Evolutionary conservation across 805 yeast species (phyloP).

Genomic region (Jamesozyma hellenica): DNA sequence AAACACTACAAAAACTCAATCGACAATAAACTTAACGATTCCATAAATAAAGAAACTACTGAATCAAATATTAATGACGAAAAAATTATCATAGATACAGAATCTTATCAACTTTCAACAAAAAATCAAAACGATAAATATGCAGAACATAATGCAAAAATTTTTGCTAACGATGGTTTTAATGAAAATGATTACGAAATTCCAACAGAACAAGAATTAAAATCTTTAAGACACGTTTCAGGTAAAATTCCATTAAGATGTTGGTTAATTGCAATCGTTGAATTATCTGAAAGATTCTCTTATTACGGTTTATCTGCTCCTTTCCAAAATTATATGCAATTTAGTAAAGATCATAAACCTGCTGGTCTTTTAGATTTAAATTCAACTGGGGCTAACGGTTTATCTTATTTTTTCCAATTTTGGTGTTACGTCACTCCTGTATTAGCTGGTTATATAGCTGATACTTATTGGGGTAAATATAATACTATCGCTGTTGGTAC

Average conservation of each 20-base stretch:
- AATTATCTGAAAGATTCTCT: conserved; percentile 72
- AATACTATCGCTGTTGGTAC: conserved; percentile 56
- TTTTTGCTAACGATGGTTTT: conserved; percentile 56
- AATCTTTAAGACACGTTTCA: conserved; percentile 21
- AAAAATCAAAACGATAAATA: not conserved
- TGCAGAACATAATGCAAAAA: not conserved
- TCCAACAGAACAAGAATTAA: conserved; percentile 26
- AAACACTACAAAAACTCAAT: no score
- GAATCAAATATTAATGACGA: conserved; percentile 1
- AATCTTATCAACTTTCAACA: conserved; percentile 3
- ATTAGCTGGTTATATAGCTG: conserved; percentile 66
- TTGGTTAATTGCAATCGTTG: conserved; percentile 53
- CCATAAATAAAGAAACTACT: no score
- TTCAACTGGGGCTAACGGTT: conserved; percentile 55
- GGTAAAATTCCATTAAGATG: conserved; percentile 41
- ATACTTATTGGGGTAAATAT: conserved; percentile 63
- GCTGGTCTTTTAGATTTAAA: conserved; percentile 53
- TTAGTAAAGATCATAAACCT: conserved; percentile 34
- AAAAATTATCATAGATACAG: conserved; percentile 1
- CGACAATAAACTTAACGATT: no score
- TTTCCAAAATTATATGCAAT: conserved; percentile 70
- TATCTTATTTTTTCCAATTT: conserved; percentile 67
- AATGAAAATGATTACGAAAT: conserved; percentile 66
- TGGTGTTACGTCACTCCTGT: conserved; percentile 78
- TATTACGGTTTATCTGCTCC: conserved; percentile 72